Percentiles rank a stretch among this genome's conserved stretches.
These are phyloP conservation scores for Tanacetum coccineum DNA, from an alignment of 129 eudicot species.

Conservation along the genomic window DNA sequence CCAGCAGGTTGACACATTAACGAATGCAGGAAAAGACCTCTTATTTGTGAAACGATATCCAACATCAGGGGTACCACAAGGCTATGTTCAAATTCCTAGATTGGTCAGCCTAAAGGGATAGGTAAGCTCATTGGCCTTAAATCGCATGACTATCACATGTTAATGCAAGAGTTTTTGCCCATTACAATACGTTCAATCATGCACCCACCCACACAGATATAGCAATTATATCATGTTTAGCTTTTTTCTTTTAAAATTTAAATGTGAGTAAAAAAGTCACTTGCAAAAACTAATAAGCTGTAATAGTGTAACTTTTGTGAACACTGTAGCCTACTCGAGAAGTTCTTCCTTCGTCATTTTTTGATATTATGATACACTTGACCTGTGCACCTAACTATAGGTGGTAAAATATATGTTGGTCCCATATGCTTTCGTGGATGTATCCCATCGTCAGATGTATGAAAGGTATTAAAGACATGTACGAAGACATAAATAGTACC, in stretches of 20 bases:
- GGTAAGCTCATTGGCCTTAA: background rate
- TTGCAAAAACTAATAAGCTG: too few relatives aligned
- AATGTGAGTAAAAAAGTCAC: background rate
- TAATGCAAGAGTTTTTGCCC: background rate
- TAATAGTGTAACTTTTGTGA: too few relatives aligned
- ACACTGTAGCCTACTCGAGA: background rate
- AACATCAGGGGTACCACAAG: background rate
- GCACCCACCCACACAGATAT: background rate
- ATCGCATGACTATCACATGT: background rate
- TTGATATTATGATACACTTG: background rate
- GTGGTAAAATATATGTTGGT: background rate
- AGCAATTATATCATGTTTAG: background rate
- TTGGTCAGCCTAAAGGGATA: background rate
- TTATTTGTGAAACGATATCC: background rate
- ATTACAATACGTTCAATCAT: background rate
- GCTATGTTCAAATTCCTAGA: background rate
- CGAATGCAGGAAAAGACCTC: background rate
- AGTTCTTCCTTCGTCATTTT: background rate
- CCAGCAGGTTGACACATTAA: too few relatives aligned
- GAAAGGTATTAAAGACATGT: background rate
- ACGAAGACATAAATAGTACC: background rate
- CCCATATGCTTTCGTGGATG: background rate
- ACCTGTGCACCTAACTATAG: background rate
- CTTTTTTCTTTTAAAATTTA: too few relatives aligned
- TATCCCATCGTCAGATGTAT: background rate